Evolutionary conservation across 345 rosid genomes (phyloP).

Genomic region (Camelina laxa): DNA sequence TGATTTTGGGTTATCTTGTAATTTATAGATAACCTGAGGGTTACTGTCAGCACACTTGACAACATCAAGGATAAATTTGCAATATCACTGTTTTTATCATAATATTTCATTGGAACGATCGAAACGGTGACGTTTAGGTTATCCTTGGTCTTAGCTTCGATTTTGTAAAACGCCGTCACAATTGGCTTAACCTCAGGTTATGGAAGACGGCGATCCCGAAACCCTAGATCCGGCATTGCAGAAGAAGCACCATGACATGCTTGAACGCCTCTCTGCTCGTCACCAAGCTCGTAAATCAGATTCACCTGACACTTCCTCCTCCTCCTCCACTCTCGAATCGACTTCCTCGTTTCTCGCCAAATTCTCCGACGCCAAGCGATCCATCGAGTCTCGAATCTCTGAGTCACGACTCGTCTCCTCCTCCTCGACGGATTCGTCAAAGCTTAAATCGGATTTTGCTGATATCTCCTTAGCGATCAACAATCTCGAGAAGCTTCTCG

Average conservation of each 20-base stretch:
- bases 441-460: slow-evolving; percentile 54
- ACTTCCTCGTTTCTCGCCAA: slow-evolving; percentile 66
- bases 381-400: slow-evolving; percentile 60
- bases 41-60: neutral
- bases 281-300: slow-evolving; percentile 64
- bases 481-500: slow-evolving; percentile 73
- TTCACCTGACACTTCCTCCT: slow-evolving; percentile 43
- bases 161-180: slow-evolving; percentile 14
- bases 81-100: neutral
- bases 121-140: slow-evolving; percentile 12
- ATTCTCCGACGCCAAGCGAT: slow-evolving; percentile 59
- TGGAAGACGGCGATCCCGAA: slow-evolving; percentile 37
- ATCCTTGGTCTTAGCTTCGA: neutral
- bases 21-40: neutral
- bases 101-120: neutral
- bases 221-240: slow-evolving; percentile 43
- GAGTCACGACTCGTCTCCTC: slow-evolving; percentile 37
- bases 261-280: slow-evolving; percentile 80
- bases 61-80: neutral
- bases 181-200: neutral
- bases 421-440: slow-evolving; percentile 46
- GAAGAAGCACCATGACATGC: slow-evolving; percentile 76
- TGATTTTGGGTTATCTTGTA: neutral
- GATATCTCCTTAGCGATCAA: slow-evolving; percentile 63
- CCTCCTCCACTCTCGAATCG: slow-evolving; percentile 49